Base-by-base conservation (phyloP, 2,329 filamentous ascomycete species). In the Cladosporium phlei region DNA sequence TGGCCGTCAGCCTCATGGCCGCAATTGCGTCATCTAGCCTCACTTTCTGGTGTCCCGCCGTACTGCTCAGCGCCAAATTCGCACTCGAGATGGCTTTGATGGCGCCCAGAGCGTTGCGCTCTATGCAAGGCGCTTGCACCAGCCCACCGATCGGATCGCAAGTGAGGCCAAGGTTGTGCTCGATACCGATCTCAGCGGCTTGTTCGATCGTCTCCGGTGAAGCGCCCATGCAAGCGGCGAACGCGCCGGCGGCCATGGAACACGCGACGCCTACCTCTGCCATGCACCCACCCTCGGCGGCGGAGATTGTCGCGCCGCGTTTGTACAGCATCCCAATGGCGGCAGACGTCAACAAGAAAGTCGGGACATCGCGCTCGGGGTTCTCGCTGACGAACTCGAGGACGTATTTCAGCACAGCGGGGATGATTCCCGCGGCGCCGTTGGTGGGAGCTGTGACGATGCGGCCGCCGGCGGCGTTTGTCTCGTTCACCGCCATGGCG, bases 251-350 rank as follows among this genome's bases (percentile, higher is more conserved):
- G 0, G 73, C 73, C 73, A 76, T 76, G 19, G 70, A 73, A 52
- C 73, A 76, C 2, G 73, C 73, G 0, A 76, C 73, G 20, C 73
- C 73, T 0, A 76, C 73, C 52, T 76, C 73, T n/a, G 73, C 73
- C 73, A 76, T 76, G 59, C 73, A 76, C 0, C 73, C 73, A 29
- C 73, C 73, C 52, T 76, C 73, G 2, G 73, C 73, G 0, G 73
- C 73, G 0, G 72, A 75, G 50, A 76, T 76, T 16, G 72, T 75
- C 0, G 73, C 73, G 3, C 73, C 73, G 14, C 73, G 71, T 63
- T 76, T 76, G 63, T 75, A 76, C 17, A 76, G 65, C 73, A 76
- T 76, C 35, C 73, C 73, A 17, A 76, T 73, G 5, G 73, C 73
- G 0, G 73, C 65, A 2, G 73, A 69, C 2, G 73, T 76, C 1